phyloP scores from a whole-genome alignment of 106 monocot genomes.

The Dendrobium nobile region DNA sequence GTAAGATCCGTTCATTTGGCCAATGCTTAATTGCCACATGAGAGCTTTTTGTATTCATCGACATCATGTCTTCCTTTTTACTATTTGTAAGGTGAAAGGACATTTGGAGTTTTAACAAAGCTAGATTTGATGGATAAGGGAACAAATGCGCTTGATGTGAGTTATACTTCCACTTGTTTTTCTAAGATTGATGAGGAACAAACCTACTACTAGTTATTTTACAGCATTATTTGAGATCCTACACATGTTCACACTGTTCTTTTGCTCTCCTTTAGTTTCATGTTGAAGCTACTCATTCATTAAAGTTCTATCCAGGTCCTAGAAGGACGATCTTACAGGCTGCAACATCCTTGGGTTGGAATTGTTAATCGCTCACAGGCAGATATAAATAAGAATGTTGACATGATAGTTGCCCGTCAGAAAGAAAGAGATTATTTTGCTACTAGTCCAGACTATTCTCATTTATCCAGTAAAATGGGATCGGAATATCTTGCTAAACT shows the following conservation, averaged over 20 bases:
- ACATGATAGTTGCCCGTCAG: conserved; percentile 48
- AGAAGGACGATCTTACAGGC: conserved; percentile 48
- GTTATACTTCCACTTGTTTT: conserved; percentile 3
- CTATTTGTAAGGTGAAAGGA: conserved; percentile 42
- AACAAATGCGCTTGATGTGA: conserved; percentile 61
- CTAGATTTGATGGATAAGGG: conserved; percentile 70
- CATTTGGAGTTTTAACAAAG: conserved; percentile 64
- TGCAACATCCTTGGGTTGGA: conserved; percentile 64
- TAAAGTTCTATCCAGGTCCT: conserved; percentile 25
- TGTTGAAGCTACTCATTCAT: background rate
- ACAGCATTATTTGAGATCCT: background rate
- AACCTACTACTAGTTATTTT: background rate
- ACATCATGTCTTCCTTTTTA: background rate
- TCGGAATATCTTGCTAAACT: conserved; percentile 63
- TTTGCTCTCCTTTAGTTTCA: background rate
- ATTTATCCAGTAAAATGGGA: conserved; percentile 55
- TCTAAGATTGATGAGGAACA: background rate
- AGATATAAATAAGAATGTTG: conserved; percentile 51
- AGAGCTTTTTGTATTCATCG: background rate
- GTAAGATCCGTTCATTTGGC: background rate
- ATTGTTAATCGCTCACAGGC: conserved; percentile 64
- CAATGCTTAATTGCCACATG: background rate
- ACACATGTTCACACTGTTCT: background rate
- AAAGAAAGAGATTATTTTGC: conserved; percentile 52
- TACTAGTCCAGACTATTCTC: conserved; percentile 45